These are phyloP conservation scores for Pseudopyricularia cyperi DNA, from an alignment of 2,329 filamentous ascomycete species.

Conservation along the genomic window DNA sequence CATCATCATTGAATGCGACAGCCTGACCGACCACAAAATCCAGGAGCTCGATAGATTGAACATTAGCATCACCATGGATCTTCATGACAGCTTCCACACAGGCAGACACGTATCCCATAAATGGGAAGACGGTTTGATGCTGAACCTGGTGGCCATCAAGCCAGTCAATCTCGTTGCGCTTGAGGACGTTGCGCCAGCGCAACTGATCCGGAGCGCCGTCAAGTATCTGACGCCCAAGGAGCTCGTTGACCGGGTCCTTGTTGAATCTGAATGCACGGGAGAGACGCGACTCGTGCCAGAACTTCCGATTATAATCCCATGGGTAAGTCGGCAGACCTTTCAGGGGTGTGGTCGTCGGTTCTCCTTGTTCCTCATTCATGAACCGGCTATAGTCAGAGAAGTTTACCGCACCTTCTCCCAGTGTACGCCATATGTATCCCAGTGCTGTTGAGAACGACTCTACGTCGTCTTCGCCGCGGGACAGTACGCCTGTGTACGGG, in stretches of 20 bases:
- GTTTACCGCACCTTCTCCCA: constrained; percentile 5
- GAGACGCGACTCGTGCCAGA: constrained; percentile 33
- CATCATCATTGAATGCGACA: background rate
- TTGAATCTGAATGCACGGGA: constrained; percentile 10
- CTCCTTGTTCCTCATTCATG: constrained; percentile 17
- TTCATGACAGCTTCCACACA: background rate
- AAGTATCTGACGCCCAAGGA: constrained; percentile 4
- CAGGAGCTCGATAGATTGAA: background rate
- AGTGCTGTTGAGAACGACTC: background rate
- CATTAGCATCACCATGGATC: background rate
- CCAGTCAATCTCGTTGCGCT: constrained; percentile 19
- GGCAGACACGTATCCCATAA: background rate
- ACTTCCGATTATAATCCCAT: constrained; percentile 30
- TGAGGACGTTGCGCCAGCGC: constrained; percentile 13
- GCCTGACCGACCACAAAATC: background rate
- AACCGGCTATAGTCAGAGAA: constrained; percentile 19
- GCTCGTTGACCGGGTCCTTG: constrained; percentile 5
- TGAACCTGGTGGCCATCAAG: constrained; percentile 21
- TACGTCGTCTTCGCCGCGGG: background rate
- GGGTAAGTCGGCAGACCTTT: constrained; percentile 32
- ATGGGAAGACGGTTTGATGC: constrained; percentile 24
- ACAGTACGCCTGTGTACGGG: background rate
- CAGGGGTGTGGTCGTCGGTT: constrained; percentile 15
- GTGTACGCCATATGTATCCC: background rate
- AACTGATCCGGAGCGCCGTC: constrained; percentile 11